Conservation (phyloP, 768 basidiomycete genomes). For the Auricularia heimuer region DNA sequence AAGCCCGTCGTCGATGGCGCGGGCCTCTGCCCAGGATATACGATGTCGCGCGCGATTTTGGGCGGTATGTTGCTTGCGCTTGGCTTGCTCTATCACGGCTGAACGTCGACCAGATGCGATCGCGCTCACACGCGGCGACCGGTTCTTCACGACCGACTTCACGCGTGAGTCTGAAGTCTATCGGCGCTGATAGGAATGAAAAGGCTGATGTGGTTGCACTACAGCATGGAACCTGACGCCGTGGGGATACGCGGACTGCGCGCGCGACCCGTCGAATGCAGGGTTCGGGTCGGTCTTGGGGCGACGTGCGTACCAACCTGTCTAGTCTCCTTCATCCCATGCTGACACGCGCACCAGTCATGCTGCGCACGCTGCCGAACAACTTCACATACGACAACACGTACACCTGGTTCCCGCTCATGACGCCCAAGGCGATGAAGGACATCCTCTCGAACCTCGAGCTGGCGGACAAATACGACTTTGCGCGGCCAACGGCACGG, state of each 20-base stretch:
- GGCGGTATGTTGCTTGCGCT: constrained; percentile 20
- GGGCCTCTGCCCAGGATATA: constrained; percentile 74
- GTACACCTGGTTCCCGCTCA: constrained; percentile 77
- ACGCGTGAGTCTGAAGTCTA: constrained; percentile 45
- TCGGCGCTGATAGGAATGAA: not conserved
- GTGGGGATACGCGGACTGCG: constrained; percentile 72
- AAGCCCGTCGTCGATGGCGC: constrained; percentile 57
- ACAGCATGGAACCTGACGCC: constrained; percentile 63
- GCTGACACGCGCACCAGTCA: constrained; percentile 22
- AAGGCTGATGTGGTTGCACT: not conserved
- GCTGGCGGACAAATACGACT: constrained; percentile 41
- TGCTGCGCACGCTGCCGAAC: constrained; percentile 62
- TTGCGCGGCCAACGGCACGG: constrained; percentile 38
- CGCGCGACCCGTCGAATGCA: constrained; percentile 52
- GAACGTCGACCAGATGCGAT: constrained; percentile 43
- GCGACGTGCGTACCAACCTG: constrained; percentile 22
- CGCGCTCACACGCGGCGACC: constrained; percentile 65
- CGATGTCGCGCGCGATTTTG: constrained; percentile 77
- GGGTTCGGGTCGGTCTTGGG: constrained; percentile 69
- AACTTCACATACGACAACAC: constrained; percentile 54
- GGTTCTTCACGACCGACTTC: constrained; percentile 66
- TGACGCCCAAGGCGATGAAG: constrained; percentile 46
- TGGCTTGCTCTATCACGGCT: not conserved
- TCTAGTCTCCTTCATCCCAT: constrained; percentile 25
- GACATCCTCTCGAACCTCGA: constrained; percentile 26